phyloP scores from a whole-genome alignment of 345 rosid genomes.

The Orychophragmus violaceus region DNA sequence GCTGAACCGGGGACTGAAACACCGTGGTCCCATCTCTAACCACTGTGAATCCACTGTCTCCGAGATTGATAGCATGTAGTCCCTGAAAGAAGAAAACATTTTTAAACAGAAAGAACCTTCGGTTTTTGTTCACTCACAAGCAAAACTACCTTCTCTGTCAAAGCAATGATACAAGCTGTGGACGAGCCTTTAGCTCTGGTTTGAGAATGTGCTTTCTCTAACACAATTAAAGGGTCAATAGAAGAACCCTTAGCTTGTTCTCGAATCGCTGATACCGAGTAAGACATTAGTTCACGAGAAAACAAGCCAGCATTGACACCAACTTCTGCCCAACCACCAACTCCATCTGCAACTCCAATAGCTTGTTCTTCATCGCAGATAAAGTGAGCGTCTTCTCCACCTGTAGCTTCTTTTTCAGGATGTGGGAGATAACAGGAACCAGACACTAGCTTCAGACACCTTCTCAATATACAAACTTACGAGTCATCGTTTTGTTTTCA shows the following conservation, averaged over 20 bases:
- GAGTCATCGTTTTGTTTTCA: neutral
- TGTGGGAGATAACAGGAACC: slow-evolving; percentile 86
- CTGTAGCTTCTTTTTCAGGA: slow-evolving; percentile 88
- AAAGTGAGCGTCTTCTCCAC: slow-evolving; percentile 98
- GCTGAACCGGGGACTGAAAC: slow-evolving; percentile 89
- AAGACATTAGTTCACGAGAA: slow-evolving; percentile 81
- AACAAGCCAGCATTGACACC: slow-evolving; percentile 78
- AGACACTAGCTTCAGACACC: slow-evolving; percentile 60
- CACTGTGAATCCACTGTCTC: slow-evolving; percentile 95
- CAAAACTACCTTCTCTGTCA: slow-evolving; percentile 54
- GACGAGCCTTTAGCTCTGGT: slow-evolving; percentile 87
- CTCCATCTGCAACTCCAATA: slow-evolving; percentile 97
- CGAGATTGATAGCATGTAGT: slow-evolving; percentile 77
- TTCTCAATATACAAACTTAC: slow-evolving; percentile 27
- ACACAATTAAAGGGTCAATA: slow-evolving; percentile 65
- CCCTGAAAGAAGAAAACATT: slow-evolving; percentile 35
- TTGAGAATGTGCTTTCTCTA: slow-evolving; percentile 79
- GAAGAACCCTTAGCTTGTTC: slow-evolving; percentile 60
- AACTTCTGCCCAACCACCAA: slow-evolving; percentile 99
- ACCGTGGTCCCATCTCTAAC: slow-evolving; percentile 77
- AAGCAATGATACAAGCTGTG: slow-evolving; percentile 85
- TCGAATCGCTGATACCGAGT: slow-evolving; percentile 67
- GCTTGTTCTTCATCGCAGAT: slow-evolving; percentile 70
- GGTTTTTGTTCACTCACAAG: neutral
- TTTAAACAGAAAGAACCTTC: neutral